Base-by-base conservation (phyloP, 1,139 yeast genomes). In the Protomyces gravidus region DNA sequence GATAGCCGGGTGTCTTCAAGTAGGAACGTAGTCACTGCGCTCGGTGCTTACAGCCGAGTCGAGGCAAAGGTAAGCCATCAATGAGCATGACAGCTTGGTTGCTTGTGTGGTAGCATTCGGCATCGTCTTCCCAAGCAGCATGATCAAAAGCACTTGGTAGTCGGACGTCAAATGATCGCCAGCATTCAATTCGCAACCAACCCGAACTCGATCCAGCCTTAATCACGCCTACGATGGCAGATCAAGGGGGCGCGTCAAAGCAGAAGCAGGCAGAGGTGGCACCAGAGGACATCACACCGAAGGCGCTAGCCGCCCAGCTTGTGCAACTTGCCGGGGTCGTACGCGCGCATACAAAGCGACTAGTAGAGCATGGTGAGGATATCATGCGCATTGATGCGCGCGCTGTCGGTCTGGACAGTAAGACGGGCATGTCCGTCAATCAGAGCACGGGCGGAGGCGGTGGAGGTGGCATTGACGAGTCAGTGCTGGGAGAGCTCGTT, bases 361-460 rank as follows among this genome's bases (percentile, higher is more conserved):
- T 53, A 26, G 48, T 53, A 21, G 45, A 53, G n/a, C 58, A 53
- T 33, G 58, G 58, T 11, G 58, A 53, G 7, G 58, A 53, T 30
- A 53, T 53, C 15, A 53, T 53, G 58, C 50, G 58, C 17, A 53
- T 53, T n/a, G 58, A 53, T 21, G 58, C 58, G 19, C 32, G 51
- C 5, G 27, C 46, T 7, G 39, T 53, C 36, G 58, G 58, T 25
- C 36, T 53, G 19, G 47, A 50, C 9, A 45, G 51, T 11, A 46
- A 50, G 46, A 53, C 46, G 15, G 58, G 58, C 11, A 32, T 27
- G 19, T 28, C 52, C 9, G 45, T 23, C 26, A 25, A 9, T 5
- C 36, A 25, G 9, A 27, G 33, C 13, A 5, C 46, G 7, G 50
- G 30, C 7, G 50, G 33, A 6, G 30, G 33, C 23, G 55, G 40